Evolutionary conservation across 805 yeast genomes (phyloP).

Genomic region (Metschnikowia rubicola): DNA sequence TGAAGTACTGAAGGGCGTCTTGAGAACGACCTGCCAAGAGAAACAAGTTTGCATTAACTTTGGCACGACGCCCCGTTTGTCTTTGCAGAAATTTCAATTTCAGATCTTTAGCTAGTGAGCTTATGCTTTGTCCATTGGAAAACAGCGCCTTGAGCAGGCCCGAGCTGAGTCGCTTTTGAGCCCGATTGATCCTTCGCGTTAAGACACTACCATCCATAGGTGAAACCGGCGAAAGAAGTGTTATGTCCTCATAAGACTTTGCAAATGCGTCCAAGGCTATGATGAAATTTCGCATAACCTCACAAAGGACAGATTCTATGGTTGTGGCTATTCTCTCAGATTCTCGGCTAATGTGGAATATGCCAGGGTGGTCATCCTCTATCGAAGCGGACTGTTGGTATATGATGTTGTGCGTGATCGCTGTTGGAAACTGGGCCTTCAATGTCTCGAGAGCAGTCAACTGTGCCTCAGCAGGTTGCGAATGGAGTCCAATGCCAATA

Average conservation of each 20-base stretch:
- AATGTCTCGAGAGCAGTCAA: constrained; percentile 24
- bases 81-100: constrained; percentile 38
- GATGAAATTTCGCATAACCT: constrained; percentile 62
- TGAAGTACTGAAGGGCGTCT: constrained; percentile 68
- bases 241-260: constrained; percentile 70
- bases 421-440: constrained; percentile 44
- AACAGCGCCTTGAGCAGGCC: constrained; percentile 36
- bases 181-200: constrained; percentile 36
- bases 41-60: constrained; percentile 72
- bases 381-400: constrained; percentile 48
- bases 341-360: constrained; percentile 26
- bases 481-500: constrained; percentile 40
- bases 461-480: constrained; percentile 2
- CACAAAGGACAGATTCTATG: constrained; percentile 68
- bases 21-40: constrained; percentile 74
- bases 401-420: constrained; percentile 53
- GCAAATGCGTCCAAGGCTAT: constrained; percentile 64
- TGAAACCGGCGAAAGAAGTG: constrained; percentile 78
- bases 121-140: constrained; percentile 10
- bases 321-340: constrained; percentile 26
- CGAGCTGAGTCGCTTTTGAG: constrained; percentile 43
- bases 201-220: constrained; percentile 48
- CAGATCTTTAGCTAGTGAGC: constrained; percentile 19
- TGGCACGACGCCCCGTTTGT: constrained; percentile 69
- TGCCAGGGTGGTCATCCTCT: not conserved